A percentile compares a stretch with the other conserved stretches of the same genome.
Evolutionary conservation across 2,329 filamentous ascomycete species (phyloP).

Genomic region (Chaetomiaceae sp.): DNA sequence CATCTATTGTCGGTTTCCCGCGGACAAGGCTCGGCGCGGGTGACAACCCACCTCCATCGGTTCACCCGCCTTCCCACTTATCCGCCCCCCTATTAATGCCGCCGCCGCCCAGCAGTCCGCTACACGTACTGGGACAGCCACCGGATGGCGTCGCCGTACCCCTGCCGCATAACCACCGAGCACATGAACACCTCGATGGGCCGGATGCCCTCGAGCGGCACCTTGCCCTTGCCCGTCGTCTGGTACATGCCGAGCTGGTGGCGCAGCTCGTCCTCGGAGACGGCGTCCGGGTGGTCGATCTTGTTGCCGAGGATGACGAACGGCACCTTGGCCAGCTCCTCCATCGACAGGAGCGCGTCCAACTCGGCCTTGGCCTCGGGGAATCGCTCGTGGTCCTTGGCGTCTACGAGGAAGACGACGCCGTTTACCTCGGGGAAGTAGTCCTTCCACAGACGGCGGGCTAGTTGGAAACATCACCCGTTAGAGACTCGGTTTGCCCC

Average conservation of each 20-base stretch:
- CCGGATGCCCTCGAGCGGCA: conserved; percentile 79
- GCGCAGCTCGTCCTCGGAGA: conserved; percentile 91
- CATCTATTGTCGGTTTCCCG: conserved; percentile 22
- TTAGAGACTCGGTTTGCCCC: background rate
- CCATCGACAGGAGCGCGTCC: conserved; percentile 91
- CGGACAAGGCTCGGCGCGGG: background rate
- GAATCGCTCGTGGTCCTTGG: conserved; percentile 94
- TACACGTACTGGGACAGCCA: conserved; percentile 92
- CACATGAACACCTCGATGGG: conserved; percentile 99
- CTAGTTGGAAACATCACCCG: conserved; percentile 36
- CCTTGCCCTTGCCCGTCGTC: conserved; percentile 93
- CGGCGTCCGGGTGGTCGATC: conserved; percentile 95
- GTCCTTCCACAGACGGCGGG: conserved; percentile 90
- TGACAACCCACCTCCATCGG: conserved; percentile 9
- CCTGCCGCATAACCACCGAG: conserved; percentile 97
- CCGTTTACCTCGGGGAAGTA: conserved; percentile 96
- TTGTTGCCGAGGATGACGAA: conserved; percentile 98
- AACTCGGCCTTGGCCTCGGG: conserved; percentile 93
- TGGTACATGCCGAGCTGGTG: conserved; percentile 91
- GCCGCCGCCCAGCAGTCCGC: conserved; percentile 13
- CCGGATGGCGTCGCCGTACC: conserved; percentile 83
- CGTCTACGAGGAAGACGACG: conserved; percentile 96
- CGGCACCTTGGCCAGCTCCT: conserved; percentile 90
- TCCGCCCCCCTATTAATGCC: conserved; percentile 6
- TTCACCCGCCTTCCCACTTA: background rate